A percentile compares a stretch with the other conserved stretches of the same genome.
Evolutionary conservation across 805 yeast species (phyloP).

Genomic region (Lachancea nothofagi): DNA sequence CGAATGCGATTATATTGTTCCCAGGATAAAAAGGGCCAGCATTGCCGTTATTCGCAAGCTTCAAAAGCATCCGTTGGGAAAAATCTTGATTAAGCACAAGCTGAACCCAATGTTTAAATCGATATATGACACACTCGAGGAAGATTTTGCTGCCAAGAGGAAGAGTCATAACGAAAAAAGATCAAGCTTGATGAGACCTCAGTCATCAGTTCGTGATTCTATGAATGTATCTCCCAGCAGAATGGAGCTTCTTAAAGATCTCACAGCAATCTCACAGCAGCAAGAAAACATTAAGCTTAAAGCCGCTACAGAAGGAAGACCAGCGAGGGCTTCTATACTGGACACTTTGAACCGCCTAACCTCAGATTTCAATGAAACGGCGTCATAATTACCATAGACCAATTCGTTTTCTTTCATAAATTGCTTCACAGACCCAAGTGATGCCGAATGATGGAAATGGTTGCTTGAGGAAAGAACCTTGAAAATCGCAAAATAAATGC

Average conservation of each 20-base stretch:
- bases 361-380: neutral
- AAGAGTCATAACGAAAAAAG: slow-evolving; percentile 1
- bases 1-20: slow-evolving; percentile 1
- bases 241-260: slow-evolving; percentile 10
- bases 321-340: slow-evolving; percentile 12
- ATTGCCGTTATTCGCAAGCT: slow-evolving; percentile 17
- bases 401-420: neutral
- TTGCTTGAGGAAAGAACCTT: neutral
- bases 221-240: slow-evolving; percentile 9
- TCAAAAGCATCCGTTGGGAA: slow-evolving; percentile 22
- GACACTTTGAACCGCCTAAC: slow-evolving; percentile 10
- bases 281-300: slow-evolving; percentile 5
- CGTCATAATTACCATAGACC: neutral
- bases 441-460: neutral
- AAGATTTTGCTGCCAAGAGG: slow-evolving; percentile 7
- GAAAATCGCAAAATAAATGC: no score
- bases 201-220: neutral
- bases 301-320: neutral
- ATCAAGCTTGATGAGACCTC: neutral
- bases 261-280: slow-evolving; percentile 6
- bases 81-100: slow-evolving; percentile 13
- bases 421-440: neutral
- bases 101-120: slow-evolving; percentile 14
- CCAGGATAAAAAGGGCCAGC: slow-evolving; percentile 13
- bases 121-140: slow-evolving; percentile 8